Conservation (phyloP, 2,329 filamentous ascomycete species). For the Penicillium psychrosexuale region DNA sequence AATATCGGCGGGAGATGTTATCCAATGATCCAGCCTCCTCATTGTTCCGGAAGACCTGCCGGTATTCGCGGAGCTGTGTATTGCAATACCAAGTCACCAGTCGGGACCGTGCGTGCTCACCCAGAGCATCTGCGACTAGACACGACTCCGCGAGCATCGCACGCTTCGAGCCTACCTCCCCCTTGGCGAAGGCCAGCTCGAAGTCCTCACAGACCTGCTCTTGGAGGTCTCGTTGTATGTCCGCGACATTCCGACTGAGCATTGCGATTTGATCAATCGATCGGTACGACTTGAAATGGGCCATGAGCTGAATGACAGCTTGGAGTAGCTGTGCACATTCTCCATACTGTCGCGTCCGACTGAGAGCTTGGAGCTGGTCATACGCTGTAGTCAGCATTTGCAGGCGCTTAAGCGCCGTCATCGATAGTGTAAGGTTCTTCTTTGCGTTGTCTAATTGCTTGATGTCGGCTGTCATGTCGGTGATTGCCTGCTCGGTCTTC, state of each 20-base stretch:
- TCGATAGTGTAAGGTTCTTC: conserved; percentile 90
- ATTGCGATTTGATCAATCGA: conserved; percentile 98
- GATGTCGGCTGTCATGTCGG: conserved; percentile 98
- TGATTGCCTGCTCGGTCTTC: conserved; percentile 92
- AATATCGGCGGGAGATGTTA: conserved; percentile 91
- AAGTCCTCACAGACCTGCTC: conserved; percentile 99
- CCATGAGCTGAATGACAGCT: conserved; percentile 95
- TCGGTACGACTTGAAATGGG: conserved; percentile 95
- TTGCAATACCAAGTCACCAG: conserved; percentile 98
- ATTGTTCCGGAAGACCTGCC: conserved; percentile 91
- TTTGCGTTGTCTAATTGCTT: conserved; percentile 96
- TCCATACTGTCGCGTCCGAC: conserved; percentile 83
- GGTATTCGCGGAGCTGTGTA: conserved; percentile 90
- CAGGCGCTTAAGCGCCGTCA: conserved; percentile 94
- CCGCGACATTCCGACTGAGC: conserved; percentile 85
- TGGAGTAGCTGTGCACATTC: conserved; percentile 92
- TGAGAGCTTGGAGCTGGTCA: conserved; percentile 82
- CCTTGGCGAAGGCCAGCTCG: conserved; percentile 88
- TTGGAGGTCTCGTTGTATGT: conserved; percentile 84
- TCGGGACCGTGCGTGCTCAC: conserved; percentile 76
- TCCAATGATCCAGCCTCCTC: conserved; percentile 95
- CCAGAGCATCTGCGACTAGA: conserved; percentile 89
- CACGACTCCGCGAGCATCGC: conserved; percentile 80
- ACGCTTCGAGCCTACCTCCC: conserved; percentile 69
- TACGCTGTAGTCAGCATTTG: conserved; percentile 99